Evolutionary conservation across 306 rosid species (phyloP), one percentile per base, ranked within the genome.

Genomic region (Medicago arabica): DNA sequence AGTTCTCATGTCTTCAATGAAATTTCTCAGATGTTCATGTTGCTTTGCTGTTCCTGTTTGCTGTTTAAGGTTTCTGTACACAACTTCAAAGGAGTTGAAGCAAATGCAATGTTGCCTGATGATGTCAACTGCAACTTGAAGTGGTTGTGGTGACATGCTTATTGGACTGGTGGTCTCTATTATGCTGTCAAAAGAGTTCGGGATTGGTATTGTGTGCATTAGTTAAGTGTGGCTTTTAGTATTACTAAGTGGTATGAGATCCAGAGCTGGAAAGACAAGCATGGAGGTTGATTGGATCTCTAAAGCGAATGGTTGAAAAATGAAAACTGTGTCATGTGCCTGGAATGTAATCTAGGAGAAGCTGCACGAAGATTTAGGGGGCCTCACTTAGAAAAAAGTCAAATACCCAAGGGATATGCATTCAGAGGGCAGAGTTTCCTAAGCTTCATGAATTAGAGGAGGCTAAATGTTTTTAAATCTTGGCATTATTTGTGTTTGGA

Each of bases 311-410:
- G 31, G 77, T 58, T 43, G 55, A 41, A 31, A 72, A 21, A 40
- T 41, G 67, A 41, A 47, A 72, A 40, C 68, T 55, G 41, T 53
- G 64, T 54, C 77, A 41, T 72, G 49, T 58, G 66, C 31, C 15
- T 59, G n/a, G 17, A 8, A 58, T 55, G 67, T 71, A 17, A 4
- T 44, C 11, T 40, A 72, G n/a, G 28, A 23, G 47, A 72, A 40
- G 67, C 28, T 58, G 41, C 41, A 57, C 23, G 28, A 57, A 71
- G 38, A 13, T 55, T 43, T 23, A 23, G 44, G 46, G 28, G 17
- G 28, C 55, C 38, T 11, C 63, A 8, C 8, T 14, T 16, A 7
- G 44, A 39, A 69, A 67, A 44, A 67, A 46, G 19, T 73, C 58
- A 43, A 59, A 59, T 49, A 49, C 54, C 1, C 15, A 49, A 2